These are phyloP conservation scores for Blastosporella zonata DNA, from an alignment of 1,284 basidiomycete genomes.

Conservation along the genomic window DNA sequence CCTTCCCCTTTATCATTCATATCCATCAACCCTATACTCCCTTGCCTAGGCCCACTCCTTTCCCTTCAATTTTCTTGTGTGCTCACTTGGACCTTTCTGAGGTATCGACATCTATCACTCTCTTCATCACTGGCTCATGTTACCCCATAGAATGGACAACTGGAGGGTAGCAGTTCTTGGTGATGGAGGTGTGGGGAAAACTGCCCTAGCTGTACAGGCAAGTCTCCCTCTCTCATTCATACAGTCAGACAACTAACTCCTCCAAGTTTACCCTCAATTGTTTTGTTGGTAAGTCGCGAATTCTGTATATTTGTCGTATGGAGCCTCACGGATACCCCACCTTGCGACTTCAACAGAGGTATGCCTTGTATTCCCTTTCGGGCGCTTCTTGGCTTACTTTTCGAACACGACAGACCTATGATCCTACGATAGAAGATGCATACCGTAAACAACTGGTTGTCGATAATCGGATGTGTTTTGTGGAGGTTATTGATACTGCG, in stretches of 20 bases:
- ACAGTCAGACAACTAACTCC: slow-evolving; percentile 17
- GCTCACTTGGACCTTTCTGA: slow-evolving; percentile 27
- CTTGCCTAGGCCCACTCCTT: slow-evolving; percentile 17
- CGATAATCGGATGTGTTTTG: slow-evolving; percentile 88
- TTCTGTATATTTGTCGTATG: slow-evolving; percentile 22
- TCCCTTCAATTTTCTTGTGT: slow-evolving; percentile 27
- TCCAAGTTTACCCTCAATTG: slow-evolving; percentile 86
- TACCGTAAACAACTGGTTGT: slow-evolving; percentile 91
- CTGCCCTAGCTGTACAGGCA: slow-evolving; percentile 93
- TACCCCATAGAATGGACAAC: slow-evolving; percentile 66
- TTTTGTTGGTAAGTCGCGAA: slow-evolving; percentile 71
- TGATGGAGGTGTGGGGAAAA: slow-evolving; percentile 98
- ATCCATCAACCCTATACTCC: slow-evolving; percentile 24
- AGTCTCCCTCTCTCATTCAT: slow-evolving; percentile 23
- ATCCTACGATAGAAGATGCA: slow-evolving; percentile 94
- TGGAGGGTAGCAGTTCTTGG: slow-evolving; percentile 94
- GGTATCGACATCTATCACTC: slow-evolving; percentile 17
- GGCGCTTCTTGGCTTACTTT: slow-evolving; percentile 15
- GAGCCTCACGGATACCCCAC: slow-evolving; percentile 17
- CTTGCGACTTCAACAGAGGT: slow-evolving; percentile 44
- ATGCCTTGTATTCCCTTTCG: slow-evolving; percentile 16
- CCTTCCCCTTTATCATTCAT: slow-evolving; percentile 22
- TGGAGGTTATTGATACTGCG: slow-evolving; percentile 92
- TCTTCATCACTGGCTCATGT: slow-evolving; percentile 23
- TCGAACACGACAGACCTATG: slow-evolving; percentile 61